Evolutionary conservation across 2,329 filamentous ascomycete genomes (phyloP).

Genomic region (Zymoseptoria ardabiliae): DNA sequence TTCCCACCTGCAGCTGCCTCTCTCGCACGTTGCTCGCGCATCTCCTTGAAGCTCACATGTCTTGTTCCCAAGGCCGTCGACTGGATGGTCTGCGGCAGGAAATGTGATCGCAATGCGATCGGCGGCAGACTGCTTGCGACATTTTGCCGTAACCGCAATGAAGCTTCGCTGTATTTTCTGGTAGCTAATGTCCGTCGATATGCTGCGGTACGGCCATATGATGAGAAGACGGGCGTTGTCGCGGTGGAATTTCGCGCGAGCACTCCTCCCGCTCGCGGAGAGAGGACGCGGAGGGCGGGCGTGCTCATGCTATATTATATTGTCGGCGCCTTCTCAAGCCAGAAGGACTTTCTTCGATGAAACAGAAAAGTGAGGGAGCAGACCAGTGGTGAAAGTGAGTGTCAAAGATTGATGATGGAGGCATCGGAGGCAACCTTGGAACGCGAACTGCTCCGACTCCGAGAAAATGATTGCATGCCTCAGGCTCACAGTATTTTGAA

Average conservation of each 20-base stretch:
- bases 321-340: not conserved
- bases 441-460: not conserved
- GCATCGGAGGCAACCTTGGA: not conserved
- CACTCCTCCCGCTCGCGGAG: constrained; percentile 34
- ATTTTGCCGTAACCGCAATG: constrained; percentile 23
- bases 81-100: constrained; percentile 35
- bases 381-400: not conserved
- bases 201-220: constrained; percentile 41
- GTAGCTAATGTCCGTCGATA: constrained; percentile 41
- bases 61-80: constrained; percentile 36
- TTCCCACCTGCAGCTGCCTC: constrained; percentile 31
- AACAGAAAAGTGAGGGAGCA: constrained; percentile 1
- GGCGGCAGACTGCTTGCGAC: constrained; percentile 21
- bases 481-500: not conserved
- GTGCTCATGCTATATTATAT: constrained; percentile 39
- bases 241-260: constrained; percentile 33
- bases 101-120: constrained; percentile 37
- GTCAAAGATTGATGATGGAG: constrained; percentile 3
- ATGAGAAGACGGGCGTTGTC: constrained; percentile 28
- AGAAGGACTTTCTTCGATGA: constrained; percentile 2
- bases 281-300: constrained; percentile 33
- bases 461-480: not conserved
- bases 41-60: constrained; percentile 38
- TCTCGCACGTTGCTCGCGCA: constrained; percentile 30
- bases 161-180: constrained; percentile 23